Evolutionary conservation across 345 rosid genomes (phyloP).

Genomic region (Euphorbia lathyris): DNA sequence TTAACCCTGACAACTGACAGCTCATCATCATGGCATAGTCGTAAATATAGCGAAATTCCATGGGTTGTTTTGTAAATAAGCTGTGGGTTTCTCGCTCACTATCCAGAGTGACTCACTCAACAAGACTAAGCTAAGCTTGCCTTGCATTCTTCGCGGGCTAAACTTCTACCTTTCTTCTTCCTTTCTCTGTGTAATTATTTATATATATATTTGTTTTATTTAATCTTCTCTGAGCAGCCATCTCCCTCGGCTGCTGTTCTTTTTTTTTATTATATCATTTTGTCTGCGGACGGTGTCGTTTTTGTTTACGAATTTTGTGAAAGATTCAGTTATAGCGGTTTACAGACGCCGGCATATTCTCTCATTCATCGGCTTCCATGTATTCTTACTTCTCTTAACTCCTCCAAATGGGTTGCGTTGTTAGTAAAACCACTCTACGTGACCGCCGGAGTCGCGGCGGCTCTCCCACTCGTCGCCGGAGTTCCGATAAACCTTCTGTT

Average conservation of each 20-base stretch:
- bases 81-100: not conserved
- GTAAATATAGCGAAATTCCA: slow-evolving; percentile 10
- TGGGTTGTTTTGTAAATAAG: not conserved
- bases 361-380: slow-evolving; percentile 21
- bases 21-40: slow-evolving; percentile 16
- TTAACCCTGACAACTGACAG: slow-evolving; percentile 6
- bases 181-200: not conserved
- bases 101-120: slow-evolving; percentile 7
- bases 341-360: slow-evolving; percentile 8
- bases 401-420: slow-evolving; percentile 60
- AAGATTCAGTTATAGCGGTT: not conserved
- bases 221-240: not conserved
- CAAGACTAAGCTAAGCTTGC: slow-evolving; percentile 15
- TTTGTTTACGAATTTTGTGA: not conserved
- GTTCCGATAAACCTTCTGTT: slow-evolving; percentile 29
- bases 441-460: slow-evolving; percentile 28
- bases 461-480: slow-evolving; percentile 27
- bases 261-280: not conserved
- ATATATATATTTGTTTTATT: not conserved
- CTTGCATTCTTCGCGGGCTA: slow-evolving; percentile 33
- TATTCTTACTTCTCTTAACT: not conserved
- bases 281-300: slow-evolving; percentile 9
- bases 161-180: not conserved
- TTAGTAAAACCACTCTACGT: slow-evolving; percentile 33
- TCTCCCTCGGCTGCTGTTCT: not conserved